Evolutionary conservation across 2,329 filamentous ascomycete species (phyloP).

Genomic region (Fusarium ramigenum): DNA sequence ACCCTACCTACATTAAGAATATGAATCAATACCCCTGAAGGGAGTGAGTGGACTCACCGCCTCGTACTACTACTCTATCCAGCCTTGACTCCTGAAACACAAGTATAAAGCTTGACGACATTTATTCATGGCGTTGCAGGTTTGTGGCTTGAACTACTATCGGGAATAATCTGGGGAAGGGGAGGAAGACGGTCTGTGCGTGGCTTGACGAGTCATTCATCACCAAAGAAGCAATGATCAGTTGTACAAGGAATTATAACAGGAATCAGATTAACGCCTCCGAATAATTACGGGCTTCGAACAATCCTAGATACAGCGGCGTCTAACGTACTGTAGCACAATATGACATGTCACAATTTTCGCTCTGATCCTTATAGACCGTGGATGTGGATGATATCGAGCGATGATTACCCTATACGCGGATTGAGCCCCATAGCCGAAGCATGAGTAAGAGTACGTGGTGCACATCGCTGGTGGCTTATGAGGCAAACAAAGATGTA

Average conservation of each 20-base stretch:
- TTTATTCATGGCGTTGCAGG: background rate
- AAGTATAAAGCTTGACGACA: slow-evolving; percentile 12
- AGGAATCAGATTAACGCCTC: background rate
- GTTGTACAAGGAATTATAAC: background rate
- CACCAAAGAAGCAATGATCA: background rate
- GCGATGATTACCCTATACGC: background rate
- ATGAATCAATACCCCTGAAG: no score
- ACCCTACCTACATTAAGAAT: slow-evolving; percentile 5
- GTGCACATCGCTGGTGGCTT: background rate
- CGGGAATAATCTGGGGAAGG: background rate
- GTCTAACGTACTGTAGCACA: background rate
- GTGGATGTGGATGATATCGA: background rate
- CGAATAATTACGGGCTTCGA: background rate
- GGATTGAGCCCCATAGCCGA: background rate
- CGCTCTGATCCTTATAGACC: background rate
- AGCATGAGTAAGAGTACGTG: background rate
- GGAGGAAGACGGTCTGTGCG: background rate
- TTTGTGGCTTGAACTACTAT: background rate
- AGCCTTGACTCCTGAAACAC: slow-evolving; percentile 13
- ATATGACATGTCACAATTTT: background rate
- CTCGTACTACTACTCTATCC: background rate
- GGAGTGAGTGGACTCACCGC: slow-evolving; percentile 20
- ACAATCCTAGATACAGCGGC: background rate
- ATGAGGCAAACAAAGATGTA: background rate
- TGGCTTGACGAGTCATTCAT: slow-evolving; percentile 30